Percentiles rank a stretch among this genome's conserved stretches.
Evolutionary conservation across 2,329 filamentous ascomycete genomes (phyloP).

Genomic region (Teratosphaeria gauchensis): DNA sequence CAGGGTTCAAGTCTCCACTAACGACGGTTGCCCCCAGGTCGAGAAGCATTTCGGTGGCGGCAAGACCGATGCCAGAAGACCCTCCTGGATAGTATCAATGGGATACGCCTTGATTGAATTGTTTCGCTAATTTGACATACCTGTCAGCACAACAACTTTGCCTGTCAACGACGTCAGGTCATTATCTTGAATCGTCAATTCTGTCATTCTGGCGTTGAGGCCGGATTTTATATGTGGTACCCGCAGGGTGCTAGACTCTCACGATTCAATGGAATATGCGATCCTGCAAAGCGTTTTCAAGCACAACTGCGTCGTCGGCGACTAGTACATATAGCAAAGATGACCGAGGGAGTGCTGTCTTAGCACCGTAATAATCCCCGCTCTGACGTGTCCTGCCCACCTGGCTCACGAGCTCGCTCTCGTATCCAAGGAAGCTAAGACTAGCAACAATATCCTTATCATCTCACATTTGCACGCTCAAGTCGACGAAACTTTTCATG

Average conservation of each 20-base stretch:
- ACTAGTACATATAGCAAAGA: neutral
- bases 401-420: neutral
- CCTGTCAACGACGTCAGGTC: constrained; percentile 15
- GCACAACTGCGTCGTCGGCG: neutral
- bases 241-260: neutral
- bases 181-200: constrained; percentile 16
- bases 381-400: neutral
- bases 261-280: neutral
- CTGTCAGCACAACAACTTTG: constrained; percentile 18
- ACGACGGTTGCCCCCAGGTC: constrained; percentile 46
- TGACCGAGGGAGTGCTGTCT: neutral
- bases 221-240: neutral
- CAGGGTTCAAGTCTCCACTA: constrained; percentile 43
- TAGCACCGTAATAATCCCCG: neutral
- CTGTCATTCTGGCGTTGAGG: constrained; percentile 9
- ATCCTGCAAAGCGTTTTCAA: neutral
- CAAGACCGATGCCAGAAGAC: constrained; percentile 49
- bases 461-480: no score
- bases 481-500: no score
- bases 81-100: constrained; percentile 1
- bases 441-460: no score
- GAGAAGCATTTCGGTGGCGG: constrained; percentile 44
- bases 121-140: neutral
- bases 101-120: neutral
- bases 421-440: neutral